Conservation (phyloP, 169 alveolate genomes). For the Eimeria brunetti region DNA sequence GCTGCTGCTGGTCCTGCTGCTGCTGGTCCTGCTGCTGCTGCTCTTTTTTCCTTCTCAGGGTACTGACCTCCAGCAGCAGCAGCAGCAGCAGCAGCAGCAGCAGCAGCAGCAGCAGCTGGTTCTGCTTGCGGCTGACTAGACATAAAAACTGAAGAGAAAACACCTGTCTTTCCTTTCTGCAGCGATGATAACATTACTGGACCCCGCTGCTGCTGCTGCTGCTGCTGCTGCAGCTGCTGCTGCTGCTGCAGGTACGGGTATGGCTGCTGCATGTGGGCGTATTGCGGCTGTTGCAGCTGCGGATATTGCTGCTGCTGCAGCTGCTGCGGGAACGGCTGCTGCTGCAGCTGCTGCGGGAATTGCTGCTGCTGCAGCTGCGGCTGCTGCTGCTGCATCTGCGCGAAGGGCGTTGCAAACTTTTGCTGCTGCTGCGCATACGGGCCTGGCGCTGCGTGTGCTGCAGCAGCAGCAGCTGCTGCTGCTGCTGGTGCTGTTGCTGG, state of each 20-base stretch:
- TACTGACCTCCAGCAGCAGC: background rate
- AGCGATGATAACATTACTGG: background rate
- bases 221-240: background rate
- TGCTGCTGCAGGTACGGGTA: too few species aligned
- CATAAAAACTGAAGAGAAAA: background rate
- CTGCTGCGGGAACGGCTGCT: background rate
- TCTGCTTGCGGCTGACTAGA: background rate
- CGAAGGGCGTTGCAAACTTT: background rate
- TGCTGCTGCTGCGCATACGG: background rate
- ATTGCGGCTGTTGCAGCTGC: background rate
- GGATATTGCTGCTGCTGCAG: background rate
- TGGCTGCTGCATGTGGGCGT: background rate
- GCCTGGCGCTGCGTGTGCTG: too few species aligned
- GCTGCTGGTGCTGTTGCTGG: background rate
- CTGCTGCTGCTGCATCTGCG: too few species aligned
- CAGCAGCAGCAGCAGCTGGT: too few species aligned
- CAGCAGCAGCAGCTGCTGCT: background rate
- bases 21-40: background rate
- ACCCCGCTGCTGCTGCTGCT: background rate
- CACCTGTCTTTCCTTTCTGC: constrained; percentile 1
- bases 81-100: background rate
- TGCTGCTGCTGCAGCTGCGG: background rate
- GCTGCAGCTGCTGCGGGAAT: background rate
- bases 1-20: background rate
- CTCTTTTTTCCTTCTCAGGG: background rate